Conservation (phyloP, 2,329 filamentous ascomycete species). For the Cladosporium oxysporum region DNA sequence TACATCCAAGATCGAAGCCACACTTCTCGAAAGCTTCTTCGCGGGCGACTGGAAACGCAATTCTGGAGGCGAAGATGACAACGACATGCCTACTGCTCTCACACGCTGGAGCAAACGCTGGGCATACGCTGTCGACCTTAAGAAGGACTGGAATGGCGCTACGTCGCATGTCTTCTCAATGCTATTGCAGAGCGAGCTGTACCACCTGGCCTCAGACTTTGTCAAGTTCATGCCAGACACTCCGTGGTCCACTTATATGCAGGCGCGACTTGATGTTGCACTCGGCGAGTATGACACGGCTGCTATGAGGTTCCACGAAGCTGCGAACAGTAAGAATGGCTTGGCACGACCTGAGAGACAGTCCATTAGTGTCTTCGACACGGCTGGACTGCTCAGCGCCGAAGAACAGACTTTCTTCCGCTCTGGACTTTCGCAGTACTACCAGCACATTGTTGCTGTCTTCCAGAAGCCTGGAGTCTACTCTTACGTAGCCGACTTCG, state of each 20-base stretch:
- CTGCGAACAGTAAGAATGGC: slow-evolving; percentile 47
- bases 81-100: slow-evolving; percentile 37
- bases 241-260: slow-evolving; percentile 72
- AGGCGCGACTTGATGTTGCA: slow-evolving; percentile 75
- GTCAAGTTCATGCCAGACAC: slow-evolving; percentile 63
- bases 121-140: slow-evolving; percentile 43
- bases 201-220: slow-evolving; percentile 61
- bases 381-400: slow-evolving; percentile 68
- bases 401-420: slow-evolving; percentile 69
- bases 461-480: slow-evolving; percentile 78
- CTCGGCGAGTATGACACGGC: slow-evolving; percentile 74
- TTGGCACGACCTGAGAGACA: background rate
- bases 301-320: slow-evolving; percentile 75
- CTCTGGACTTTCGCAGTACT: slow-evolving; percentile 78
- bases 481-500: slow-evolving; percentile 82
- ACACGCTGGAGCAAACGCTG: slow-evolving; percentile 52
- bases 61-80: slow-evolving; percentile 22
- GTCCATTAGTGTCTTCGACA: slow-evolving; percentile 36
- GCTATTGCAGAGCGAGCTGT: slow-evolving; percentile 46
- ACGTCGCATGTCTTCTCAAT: slow-evolving; percentile 44
- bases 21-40: slow-evolving; percentile 43
- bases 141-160: slow-evolving; percentile 42
- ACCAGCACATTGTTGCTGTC: slow-evolving; percentile 78
- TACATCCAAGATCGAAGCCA: slow-evolving; percentile 25
- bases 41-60: slow-evolving; percentile 40